phyloP scores from a whole-genome alignment of 2,329 filamentous ascomycete genomes.

The Xylariales sp. region DNA sequence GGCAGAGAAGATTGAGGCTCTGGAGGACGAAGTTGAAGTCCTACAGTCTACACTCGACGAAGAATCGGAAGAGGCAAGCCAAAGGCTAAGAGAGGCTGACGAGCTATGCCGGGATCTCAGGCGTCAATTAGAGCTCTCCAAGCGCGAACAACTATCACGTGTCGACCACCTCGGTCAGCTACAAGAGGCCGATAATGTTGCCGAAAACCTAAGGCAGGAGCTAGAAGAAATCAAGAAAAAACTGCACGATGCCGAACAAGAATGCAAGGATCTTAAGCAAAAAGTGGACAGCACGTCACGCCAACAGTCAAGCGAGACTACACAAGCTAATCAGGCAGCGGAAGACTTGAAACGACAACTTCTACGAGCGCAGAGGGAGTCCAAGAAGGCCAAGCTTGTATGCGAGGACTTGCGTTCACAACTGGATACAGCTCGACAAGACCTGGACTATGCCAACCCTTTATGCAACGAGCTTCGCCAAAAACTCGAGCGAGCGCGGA shows the following conservation, averaged over 20 bases:
- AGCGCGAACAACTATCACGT: slow-evolving; percentile 41
- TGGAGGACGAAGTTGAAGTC: slow-evolving; percentile 83
- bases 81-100: slow-evolving; percentile 58
- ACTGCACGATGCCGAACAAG: slow-evolving; percentile 69
- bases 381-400: slow-evolving; percentile 64
- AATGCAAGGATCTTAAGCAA: slow-evolving; percentile 45
- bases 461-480: slow-evolving; percentile 63
- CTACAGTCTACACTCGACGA: slow-evolving; percentile 74
- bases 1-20: slow-evolving; percentile 71
- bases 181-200: slow-evolving; percentile 44
- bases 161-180: slow-evolving; percentile 41
- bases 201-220: slow-evolving; percentile 53
- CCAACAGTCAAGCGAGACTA: slow-evolving; percentile 57
- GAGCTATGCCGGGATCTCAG: slow-evolving; percentile 59
- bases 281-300: slow-evolving; percentile 52
- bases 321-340: slow-evolving; percentile 41
- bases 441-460: slow-evolving; percentile 43
- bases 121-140: slow-evolving; percentile 55
- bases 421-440: slow-evolving; percentile 42
- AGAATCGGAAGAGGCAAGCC: slow-evolving; percentile 69
- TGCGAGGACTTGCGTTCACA: slow-evolving; percentile 54
- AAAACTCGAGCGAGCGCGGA: slow-evolving; percentile 77
- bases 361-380: slow-evolving; percentile 57
- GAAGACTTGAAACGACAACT: slow-evolving; percentile 45
- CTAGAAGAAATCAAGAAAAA: slow-evolving; percentile 73